A percentile compares a stretch with the other conserved stretches of the same genome.
These are phyloP conservation scores for Protea cynaroides DNA, from an alignment of 164 flowering plant species.

Conservation along the genomic window DNA sequence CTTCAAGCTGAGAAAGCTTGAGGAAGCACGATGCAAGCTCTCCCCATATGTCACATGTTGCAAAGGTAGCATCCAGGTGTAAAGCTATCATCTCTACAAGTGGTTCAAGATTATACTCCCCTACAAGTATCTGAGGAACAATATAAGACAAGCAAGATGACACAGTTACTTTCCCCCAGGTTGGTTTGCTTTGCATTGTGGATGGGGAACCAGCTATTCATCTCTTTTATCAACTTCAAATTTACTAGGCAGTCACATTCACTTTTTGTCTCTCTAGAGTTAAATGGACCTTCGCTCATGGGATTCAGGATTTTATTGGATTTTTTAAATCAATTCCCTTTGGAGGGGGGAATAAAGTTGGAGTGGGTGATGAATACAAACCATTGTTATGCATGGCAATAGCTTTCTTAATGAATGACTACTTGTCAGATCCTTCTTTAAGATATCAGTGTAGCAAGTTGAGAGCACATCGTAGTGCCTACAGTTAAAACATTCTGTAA, in stretches of 20 bases:
- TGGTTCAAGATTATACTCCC: constrained; percentile 38
- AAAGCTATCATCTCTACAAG: constrained; percentile 70
- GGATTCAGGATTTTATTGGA: no score
- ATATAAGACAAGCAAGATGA: no score
- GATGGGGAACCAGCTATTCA: no score
- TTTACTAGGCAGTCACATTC: no score
- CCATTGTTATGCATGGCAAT: constrained; percentile 53
- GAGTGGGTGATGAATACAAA: constrained; percentile 17
- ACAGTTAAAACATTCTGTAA: constrained; percentile 43
- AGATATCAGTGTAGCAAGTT: constrained; percentile 42
- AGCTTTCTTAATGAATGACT: constrained; percentile 45
- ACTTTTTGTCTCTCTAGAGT: no score
- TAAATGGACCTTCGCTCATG: no score
- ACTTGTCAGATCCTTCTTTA: constrained; percentile 75
- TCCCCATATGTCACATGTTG: constrained; percentile 43
- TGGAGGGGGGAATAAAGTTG: no score
- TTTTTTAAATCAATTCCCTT: no score
- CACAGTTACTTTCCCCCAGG: no score
- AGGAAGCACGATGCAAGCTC: constrained; percentile 63
- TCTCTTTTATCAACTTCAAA: no score
- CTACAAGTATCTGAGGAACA: constrained; percentile 30
- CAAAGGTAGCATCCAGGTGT: constrained; percentile 69
- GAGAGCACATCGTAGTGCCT: constrained; percentile 29
- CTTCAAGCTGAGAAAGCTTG: constrained; percentile 42
- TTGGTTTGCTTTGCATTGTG: no score